Evolutionary conservation across 2,329 filamentous ascomycete genomes (phyloP).

Genomic region (Diaporthe humulicola): DNA sequence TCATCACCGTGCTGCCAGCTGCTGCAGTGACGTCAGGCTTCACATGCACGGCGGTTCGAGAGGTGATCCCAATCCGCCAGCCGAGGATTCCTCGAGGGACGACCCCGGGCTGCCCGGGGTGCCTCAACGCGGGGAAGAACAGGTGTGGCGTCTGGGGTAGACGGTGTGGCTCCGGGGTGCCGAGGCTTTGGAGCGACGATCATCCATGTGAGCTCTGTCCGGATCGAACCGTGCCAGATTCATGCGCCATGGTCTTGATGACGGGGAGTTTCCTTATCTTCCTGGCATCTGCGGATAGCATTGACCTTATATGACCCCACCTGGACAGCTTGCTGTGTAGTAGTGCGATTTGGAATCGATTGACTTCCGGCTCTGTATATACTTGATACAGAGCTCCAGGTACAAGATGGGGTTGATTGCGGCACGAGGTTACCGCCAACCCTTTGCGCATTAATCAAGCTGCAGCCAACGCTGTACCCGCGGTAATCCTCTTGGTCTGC

Average conservation of each 20-base stretch:
- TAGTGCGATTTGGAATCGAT: not conserved
- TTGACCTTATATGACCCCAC: not conserved
- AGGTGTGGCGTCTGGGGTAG: conserved; percentile 24
- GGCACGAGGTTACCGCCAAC: not conserved
- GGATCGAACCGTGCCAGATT: conserved; percentile 19
- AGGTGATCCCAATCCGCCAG: not conserved
- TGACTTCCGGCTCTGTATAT: not conserved
- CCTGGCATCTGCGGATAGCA: not conserved
- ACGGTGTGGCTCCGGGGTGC: not conserved
- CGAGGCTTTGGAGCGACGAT: conserved; percentile 13
- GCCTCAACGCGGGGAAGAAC: conserved; percentile 16
- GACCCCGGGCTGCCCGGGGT: not conserved
- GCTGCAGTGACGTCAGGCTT: conserved; percentile 8
- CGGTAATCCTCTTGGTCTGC: not conserved
- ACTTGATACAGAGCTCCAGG: not conserved
- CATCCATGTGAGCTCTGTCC: conserved; percentile 19
- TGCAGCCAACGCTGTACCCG: not conserved
- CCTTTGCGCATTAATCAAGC: not conserved
- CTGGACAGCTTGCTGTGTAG: not conserved
- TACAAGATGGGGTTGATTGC: not conserved
- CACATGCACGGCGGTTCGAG: conserved; percentile 12
- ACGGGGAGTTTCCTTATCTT: not conserved
- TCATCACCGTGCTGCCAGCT: not conserved
- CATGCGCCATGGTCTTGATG: not conserved
- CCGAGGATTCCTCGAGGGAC: conserved; percentile 18